Conservation (phyloP, 2,329 filamentous ascomycete genomes). For the Aspergillus eucalypticola region DNA sequence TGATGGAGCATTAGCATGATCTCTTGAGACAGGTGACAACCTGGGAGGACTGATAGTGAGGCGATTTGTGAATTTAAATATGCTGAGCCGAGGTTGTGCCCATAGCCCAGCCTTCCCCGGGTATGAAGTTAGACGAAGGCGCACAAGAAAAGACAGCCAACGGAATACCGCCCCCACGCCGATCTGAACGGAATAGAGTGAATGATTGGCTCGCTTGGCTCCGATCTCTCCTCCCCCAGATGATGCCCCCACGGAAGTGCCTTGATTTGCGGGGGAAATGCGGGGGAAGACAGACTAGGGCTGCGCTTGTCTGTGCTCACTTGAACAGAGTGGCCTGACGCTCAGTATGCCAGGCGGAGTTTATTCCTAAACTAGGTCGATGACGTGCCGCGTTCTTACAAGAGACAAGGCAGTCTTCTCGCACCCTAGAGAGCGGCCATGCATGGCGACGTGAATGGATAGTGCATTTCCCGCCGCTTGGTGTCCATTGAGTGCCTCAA, state of each 20-base stretch:
- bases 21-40: not conserved
- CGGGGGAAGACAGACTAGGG: not conserved
- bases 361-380: not conserved
- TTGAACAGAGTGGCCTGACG: not conserved
- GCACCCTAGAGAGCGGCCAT: not conserved
- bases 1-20: slow-evolving; percentile 10
- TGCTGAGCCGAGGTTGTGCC: not conserved
- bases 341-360: not conserved
- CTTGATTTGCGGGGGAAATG: not conserved
- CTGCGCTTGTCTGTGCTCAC: not conserved
- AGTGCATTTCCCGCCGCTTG: too few relatives aligned
- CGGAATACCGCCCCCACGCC: not conserved
- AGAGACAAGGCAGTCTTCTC: not conserved
- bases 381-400: not conserved
- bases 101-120: not conserved
- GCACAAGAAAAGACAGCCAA: not conserved
- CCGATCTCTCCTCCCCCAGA: not conserved
- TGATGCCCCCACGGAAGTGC: not conserved
- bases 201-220: not conserved
- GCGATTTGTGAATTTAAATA: not conserved
- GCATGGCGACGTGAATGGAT: too few relatives aligned
- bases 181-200: not conserved
- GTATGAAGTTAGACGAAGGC: not conserved
- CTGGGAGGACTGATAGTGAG: not conserved
- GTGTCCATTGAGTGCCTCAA: too few relatives aligned